Evolutionary conservation across 2,329 filamentous ascomycete species (phyloP).

Genomic region (Knufia fluminis): DNA sequence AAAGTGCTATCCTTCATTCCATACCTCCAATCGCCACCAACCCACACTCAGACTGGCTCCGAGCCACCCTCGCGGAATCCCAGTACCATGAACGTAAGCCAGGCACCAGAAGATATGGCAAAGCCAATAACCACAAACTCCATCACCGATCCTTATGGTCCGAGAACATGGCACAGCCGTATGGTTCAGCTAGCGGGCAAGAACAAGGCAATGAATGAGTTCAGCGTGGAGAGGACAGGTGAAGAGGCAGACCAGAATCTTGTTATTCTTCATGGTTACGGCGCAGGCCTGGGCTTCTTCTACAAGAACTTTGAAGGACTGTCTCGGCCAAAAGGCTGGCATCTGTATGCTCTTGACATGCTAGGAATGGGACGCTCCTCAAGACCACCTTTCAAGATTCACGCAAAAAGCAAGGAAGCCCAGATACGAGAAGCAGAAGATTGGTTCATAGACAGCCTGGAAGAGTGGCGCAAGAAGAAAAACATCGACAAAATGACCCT

Average conservation of each 20-base stretch:
- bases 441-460: constrained; percentile 92
- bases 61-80: constrained; percentile 37
- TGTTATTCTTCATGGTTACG: constrained; percentile 95
- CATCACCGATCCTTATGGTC: constrained; percentile 67
- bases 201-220: constrained; percentile 82
- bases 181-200: constrained; percentile 79
- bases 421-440: constrained; percentile 84
- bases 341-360: constrained; percentile 87
- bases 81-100: constrained; percentile 30
- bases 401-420: constrained; percentile 67
- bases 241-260: constrained; percentile 75
- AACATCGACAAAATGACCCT: constrained; percentile 91
- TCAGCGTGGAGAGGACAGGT: constrained; percentile 74
- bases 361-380: constrained; percentile 88
- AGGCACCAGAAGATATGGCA: constrained; percentile 30
- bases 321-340: constrained; percentile 70
- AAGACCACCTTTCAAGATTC: constrained; percentile 73
- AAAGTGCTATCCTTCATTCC: constrained; percentile 80
- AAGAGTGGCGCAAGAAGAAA: constrained; percentile 85
- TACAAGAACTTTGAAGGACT: constrained; percentile 95
- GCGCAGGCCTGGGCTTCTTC: constrained; percentile 91
- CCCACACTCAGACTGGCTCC: constrained; percentile 55
- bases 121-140: constrained; percentile 40
- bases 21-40: constrained; percentile 63
- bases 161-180: constrained; percentile 73